Base-by-base conservation (phyloP, 2,329 filamentous ascomycete species). In the Pyricularia pennisetigena region DNA sequence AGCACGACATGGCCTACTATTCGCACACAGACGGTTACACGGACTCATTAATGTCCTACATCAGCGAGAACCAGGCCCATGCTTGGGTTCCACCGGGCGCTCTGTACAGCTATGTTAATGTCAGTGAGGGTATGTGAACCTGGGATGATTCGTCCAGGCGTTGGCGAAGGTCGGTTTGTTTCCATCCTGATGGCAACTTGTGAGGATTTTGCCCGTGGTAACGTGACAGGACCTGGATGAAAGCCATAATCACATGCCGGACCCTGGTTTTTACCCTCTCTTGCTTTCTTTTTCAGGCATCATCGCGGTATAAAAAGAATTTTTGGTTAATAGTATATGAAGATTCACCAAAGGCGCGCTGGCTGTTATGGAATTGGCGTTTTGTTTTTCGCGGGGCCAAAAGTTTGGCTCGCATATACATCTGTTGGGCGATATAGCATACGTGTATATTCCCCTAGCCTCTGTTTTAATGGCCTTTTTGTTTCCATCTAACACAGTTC, bases 11-110 rank as follows among this genome's bases (percentile, higher is more conserved):
- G 28, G 62, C 29, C 5, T 67, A 67, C 49, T 67, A 67, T 29
- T 14, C 8, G 41, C 65, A 67, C 8, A 78, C 78, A 62, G 82
- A 84, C 68, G 82, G 82, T 1, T 84, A 80, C 69, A 79, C 82
- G 70, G 76, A 73, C 9, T 82, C 83, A 72, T 72, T 84, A 67
- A 79, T 80, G 69, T 78, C 77, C 64, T 80, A 80, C 68, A 77
- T 82, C 28, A 75, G 81, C 57, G 81, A 81, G 1, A 71, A 74
- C 5, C 54, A 35, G 28, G 32, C 62, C 16, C 35, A 66, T 5
- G 66, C 30, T 8, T 74, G 74, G 71, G 70, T 73, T 0, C 73
- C 74, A 67, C 70, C 72, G 14, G 68, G 71, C 2, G 72, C 30
- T 28, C 72, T 76, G 14, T 77, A 74, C 63, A 72, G 69, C 41